Conservation (phyloP, 108 stramenopile genomes). For the Stephanodiscus minutulus region DNA sequence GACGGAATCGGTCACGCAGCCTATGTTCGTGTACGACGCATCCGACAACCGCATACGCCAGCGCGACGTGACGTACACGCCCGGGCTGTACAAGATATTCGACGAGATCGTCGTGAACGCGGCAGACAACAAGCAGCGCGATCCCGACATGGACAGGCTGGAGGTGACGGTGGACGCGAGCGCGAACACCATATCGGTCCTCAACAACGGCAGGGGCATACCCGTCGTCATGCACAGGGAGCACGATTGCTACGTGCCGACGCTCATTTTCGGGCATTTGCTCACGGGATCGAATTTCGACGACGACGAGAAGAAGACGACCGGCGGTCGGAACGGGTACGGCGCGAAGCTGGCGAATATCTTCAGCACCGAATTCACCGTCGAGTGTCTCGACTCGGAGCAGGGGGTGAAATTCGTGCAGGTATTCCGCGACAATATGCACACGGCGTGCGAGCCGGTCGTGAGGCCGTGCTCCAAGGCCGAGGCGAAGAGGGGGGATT, state of each 20-base stretch:
- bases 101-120: slow-evolving; percentile 99
- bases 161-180: slow-evolving; percentile 83
- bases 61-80: slow-evolving; percentile 86
- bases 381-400: slow-evolving; percentile 88
- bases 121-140: slow-evolving; percentile 99
- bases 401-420: slow-evolving; percentile 83
- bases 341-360: slow-evolving; percentile 99
- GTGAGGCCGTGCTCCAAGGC: slow-evolving; percentile 67
- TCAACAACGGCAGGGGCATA: slow-evolving; percentile 96
- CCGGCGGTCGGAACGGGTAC: slow-evolving; percentile 99
- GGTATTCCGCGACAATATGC: slow-evolving; percentile 94
- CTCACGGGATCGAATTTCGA: slow-evolving; percentile 99
- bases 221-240: slow-evolving; percentile 84
- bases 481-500: slow-evolving; percentile 88
- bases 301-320: slow-evolving; percentile 97
- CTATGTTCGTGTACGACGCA: slow-evolving; percentile 91
- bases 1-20: slow-evolving; percentile 70
- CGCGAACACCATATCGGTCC: slow-evolving; percentile 87
- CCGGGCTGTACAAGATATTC: slow-evolving; percentile 99
- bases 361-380: slow-evolving; percentile 86
- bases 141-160: slow-evolving; percentile 93
- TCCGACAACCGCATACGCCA: slow-evolving; percentile 67
- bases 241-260: slow-evolving; percentile 88
- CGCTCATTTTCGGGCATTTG: slow-evolving; percentile 97
- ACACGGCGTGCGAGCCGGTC: slow-evolving; percentile 59